Evolutionary conservation across 2,329 filamentous ascomycete species (phyloP), one percentile per base, ranked within the genome.

Genomic region (Aureobasidium sp.): DNA sequence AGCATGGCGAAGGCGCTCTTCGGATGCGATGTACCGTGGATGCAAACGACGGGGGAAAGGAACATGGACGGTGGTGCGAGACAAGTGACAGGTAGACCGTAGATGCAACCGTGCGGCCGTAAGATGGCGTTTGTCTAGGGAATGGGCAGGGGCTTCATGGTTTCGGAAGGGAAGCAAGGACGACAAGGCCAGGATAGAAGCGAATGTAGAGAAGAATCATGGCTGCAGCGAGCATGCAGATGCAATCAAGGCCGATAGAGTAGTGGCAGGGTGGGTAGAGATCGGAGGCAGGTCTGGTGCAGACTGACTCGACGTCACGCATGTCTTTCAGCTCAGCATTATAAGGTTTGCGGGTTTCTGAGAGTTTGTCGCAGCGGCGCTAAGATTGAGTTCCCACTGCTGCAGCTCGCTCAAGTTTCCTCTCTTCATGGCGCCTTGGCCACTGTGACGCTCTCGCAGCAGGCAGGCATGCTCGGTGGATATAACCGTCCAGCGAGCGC

Each of bases 21-120:
- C 54, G 54, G 42, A 48, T 30, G 30, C 34, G 21, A 39, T 21
- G 29, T 48, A 14, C 54, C 34, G 57, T 32, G 45, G 45, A 41
- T 32, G 44, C 44, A 50, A 59, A 59, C 57, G 44, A 59, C 57
- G 57, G 57, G 55, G 57, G 32, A 59, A 49, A 14, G 57, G 57
- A 50, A 50, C 54, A 44, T 45, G 29, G 42, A 10, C 54, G 34
- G 34, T 37, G 42, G 54, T 48, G 39, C 54, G 42, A 50, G 57
- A 59, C 36, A 49, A 59, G 27, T 50, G 57, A 49, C 57, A 59
- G 57, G 57, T 42, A 59, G 16, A 34, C 9, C 45, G 57, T 42
- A 59, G 16, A 34, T 16, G 27, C 39, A 44, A 45, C 37, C 45
- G 57, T 59, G 57, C 57, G 57, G 57, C 45, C 44, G 57, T 59